Evolutionary conservation across 768 basidiomycete genomes (phyloP), one percentile per base, ranked within the genome.

Genomic region (Suillus placidus): DNA sequence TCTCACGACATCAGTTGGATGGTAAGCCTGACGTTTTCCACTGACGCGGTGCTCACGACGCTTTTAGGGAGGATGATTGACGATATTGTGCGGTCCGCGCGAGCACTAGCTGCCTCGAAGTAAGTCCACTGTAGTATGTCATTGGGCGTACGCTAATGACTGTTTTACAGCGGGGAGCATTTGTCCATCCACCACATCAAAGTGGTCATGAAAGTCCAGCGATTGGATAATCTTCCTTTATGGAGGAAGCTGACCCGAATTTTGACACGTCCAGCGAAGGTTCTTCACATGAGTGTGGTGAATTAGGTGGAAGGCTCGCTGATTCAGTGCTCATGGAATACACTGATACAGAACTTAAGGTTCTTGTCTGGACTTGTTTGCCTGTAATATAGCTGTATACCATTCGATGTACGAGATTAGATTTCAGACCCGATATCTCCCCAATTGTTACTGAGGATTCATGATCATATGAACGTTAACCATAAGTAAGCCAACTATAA

Each of bases 31-130:
- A 7, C 4, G 6, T 12, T 16, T 40, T 18, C 26, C 18, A 20
- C 23, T 26, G 16, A 58, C 16, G 35, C 26, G 20, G 10, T 42
- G 26, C 58, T 60, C 40, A 60, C 7, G 12, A 12, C 9, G 9
- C 12, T 60, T 60, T 60, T 6, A 60, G 58, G 26, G 18, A 60
- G 26, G 38, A 30, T 13, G 26, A 60, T 60, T 7, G 58, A 42
- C 10, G 42, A 60, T 7, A 60, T 60, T 4, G 38, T 42, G 12
- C 38, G 26, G 12, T 42, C 58, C 10, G 58, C 58, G 30, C 38
- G 58, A 30, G 40, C 58, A 32, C 18, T 60, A 4, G 58, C 58
- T 30, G 18, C 23, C 10, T 60, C 58, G 20, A 60, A 60, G 58
- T 60, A 20, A 42, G 38, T 6, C 12, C 40, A 6, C 6, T 38